Evolutionary conservation across 1,139 yeast genomes (phyloP).

Genomic region (Lodderomyces theae): DNA sequence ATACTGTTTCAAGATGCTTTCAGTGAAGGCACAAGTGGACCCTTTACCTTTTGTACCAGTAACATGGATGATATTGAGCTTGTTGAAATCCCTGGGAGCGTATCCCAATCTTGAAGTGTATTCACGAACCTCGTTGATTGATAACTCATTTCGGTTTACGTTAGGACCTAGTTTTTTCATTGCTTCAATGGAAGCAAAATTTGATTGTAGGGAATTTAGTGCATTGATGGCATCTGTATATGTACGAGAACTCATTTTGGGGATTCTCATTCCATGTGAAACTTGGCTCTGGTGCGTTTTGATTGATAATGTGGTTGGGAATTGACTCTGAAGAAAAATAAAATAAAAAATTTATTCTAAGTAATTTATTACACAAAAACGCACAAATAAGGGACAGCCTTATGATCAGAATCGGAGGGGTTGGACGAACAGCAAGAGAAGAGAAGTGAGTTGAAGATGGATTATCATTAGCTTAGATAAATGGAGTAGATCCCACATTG

Average conservation of each 20-base stretch:
- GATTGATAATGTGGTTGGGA: background rate
- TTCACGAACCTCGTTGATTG: slow-evolving; percentile 85
- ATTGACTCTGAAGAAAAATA: slow-evolving; percentile 3
- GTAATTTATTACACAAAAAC: background rate
- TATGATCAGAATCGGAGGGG: too few species aligned
- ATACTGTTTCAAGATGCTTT: slow-evolving; percentile 73
- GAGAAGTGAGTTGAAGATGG: too few species aligned
- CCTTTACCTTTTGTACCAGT: slow-evolving; percentile 99
- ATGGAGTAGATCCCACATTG: too few species aligned
- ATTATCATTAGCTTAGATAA: too few species aligned
- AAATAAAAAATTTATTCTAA: background rate
- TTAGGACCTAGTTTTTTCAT: slow-evolving; percentile 65
- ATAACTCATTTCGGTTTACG: slow-evolving; percentile 60
- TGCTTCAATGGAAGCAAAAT: slow-evolving; percentile 86
- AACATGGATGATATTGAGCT: slow-evolving; percentile 78
- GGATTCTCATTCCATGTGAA: slow-evolving; percentile 9
- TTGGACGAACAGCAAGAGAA: too few species aligned
- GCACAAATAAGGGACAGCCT: background rate
- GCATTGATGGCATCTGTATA: slow-evolving; percentile 78
- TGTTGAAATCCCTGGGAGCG: slow-evolving; percentile 63
- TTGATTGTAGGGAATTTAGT: slow-evolving; percentile 84
- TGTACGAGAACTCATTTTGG: slow-evolving; percentile 19
- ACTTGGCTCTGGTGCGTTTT: too few species aligned
- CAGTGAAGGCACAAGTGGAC: slow-evolving; percentile 92
- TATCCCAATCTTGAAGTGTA: slow-evolving; percentile 90